Conservation (phyloP, 2,329 filamentous ascomycete species). For the Fusarium goolgardi region DNA sequence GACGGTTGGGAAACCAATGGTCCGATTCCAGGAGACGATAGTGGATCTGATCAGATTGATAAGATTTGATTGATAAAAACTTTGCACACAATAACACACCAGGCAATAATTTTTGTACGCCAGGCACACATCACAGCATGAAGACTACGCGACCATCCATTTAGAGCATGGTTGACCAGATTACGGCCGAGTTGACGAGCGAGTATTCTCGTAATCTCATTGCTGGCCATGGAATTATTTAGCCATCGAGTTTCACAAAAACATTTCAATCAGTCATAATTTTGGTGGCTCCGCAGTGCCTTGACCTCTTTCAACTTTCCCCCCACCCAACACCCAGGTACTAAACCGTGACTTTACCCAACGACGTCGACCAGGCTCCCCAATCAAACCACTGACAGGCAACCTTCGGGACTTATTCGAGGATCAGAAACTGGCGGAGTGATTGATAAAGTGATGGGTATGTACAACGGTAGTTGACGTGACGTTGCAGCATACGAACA, state of each 20-base stretch:
- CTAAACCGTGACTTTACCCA: conserved; percentile 1
- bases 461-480: conserved; percentile 13
- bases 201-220: conserved; percentile 28
- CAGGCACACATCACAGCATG: conserved; percentile 32
- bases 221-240: conserved; percentile 11
- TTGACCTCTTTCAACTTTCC: conserved; percentile 1
- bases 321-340: conserved; percentile 12
- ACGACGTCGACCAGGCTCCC: conserved; percentile 4
- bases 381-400: not conserved
- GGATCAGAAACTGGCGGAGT: not conserved
- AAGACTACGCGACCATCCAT: conserved; percentile 5
- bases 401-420: not conserved
- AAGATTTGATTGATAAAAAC: conserved; percentile 62
- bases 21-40: conserved; percentile 52
- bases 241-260: conserved; percentile 20
- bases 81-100: conserved; percentile 38
- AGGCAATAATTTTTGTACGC: conserved; percentile 38
- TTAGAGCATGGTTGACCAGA: conserved; percentile 16
- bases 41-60: conserved; percentile 60
- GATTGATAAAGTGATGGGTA: not conserved
- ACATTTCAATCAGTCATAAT: conserved; percentile 32
- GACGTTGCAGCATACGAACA: conserved; percentile 8
- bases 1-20: conserved; percentile 46
- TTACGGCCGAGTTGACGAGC: conserved; percentile 29
- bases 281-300: conserved; percentile 23